phyloP scores from a whole-genome alignment of 441 rosid genomes.

The Theobroma grandiflorum region DNA sequence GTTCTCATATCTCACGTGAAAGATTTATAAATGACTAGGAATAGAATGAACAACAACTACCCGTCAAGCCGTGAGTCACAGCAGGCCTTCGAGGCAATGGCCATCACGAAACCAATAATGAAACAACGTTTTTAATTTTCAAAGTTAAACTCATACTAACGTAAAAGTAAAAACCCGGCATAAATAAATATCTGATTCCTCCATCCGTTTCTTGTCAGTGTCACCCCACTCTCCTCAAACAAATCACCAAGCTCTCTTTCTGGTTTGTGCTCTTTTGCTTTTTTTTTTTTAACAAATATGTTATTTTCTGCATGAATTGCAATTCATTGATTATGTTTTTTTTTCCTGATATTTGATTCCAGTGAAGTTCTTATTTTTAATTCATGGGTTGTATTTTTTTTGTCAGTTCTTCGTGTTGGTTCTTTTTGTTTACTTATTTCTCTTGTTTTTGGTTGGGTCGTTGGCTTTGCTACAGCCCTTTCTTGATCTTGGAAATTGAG shows the following conservation, averaged over 20 bases:
- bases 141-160: not conserved
- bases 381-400: not conserved
- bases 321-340: not conserved
- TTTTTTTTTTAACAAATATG: not conserved
- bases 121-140: too few relatives aligned
- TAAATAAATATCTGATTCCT: not conserved
- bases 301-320: not conserved
- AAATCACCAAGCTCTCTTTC: not conserved
- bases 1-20: too few relatives aligned
- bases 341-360: not conserved
- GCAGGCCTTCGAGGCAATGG: too few relatives aligned
- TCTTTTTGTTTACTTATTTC: not conserved
- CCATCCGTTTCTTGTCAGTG: not conserved
- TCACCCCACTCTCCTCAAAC: not conserved
- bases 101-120: too few relatives aligned
- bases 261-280: conserved; percentile 1
- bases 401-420: not conserved
- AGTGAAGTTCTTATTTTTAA: not conserved
- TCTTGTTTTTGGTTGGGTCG: not conserved
- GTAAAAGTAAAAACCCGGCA: not conserved
- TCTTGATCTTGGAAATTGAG: not conserved
- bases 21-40: too few relatives aligned
- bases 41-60: too few relatives aligned
- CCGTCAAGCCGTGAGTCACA: too few relatives aligned
- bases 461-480: not conserved